These are phyloP conservation scores for Tirmania nivea DNA, from an alignment of 495 filamentous ascomycete species.

Conservation along the genomic window DNA sequence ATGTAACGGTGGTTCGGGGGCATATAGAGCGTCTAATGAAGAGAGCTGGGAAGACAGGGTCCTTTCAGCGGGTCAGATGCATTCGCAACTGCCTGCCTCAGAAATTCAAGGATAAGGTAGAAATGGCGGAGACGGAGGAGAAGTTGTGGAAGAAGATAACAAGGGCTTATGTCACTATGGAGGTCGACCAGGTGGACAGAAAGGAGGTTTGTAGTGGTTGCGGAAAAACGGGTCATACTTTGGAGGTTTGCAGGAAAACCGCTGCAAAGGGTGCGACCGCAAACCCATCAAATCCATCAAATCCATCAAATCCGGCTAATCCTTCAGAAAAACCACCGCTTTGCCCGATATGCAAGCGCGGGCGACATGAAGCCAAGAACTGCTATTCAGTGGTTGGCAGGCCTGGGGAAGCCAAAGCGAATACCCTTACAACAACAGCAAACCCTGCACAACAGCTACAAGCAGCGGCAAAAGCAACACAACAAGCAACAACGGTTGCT, in stretches of 20 bases:
- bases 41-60: too few species aligned
- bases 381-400: neutral
- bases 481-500: too few species aligned
- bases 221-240: neutral
- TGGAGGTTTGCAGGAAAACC: neutral
- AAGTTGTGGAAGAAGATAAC: neutral
- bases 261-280: neutral
- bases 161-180: neutral
- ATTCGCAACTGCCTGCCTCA: neutral
- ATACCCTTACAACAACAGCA: neutral
- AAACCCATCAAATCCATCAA: neutral
- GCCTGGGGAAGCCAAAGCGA: neutral
- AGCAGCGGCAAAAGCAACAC: neutral
- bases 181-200: neutral
- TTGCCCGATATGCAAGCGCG: neutral
- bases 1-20: too few species aligned
- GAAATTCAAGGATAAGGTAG: neutral
- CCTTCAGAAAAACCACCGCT: neutral
- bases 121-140: neutral
- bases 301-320: neutral
- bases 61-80: neutral
- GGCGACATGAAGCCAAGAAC: neutral
- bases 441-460: too few species aligned
- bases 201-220: neutral
- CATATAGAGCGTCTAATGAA: too few species aligned